Evolutionary conservation across 2,329 filamentous ascomycete genomes (phyloP).

Genomic region (Alternaria triticina): DNA sequence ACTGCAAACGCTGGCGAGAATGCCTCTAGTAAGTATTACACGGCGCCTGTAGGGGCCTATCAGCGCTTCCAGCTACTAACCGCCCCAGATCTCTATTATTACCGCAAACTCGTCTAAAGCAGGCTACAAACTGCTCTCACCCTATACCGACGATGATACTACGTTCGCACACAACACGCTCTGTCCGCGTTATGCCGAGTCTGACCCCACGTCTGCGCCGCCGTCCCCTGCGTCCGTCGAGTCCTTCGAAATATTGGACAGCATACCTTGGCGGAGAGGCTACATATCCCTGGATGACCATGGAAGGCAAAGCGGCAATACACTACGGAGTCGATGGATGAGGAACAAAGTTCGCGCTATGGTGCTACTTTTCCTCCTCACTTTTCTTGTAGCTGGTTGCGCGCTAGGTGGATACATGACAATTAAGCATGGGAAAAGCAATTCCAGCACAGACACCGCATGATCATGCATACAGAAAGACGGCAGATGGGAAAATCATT

Average conservation of each 20-base stretch:
- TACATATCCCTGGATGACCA: constrained; percentile 24
- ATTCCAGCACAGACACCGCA: not conserved
- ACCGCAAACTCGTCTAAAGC: constrained; percentile 21
- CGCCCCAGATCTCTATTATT: constrained; percentile 24
- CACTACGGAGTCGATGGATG: constrained; percentile 22
- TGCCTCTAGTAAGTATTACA: constrained; percentile 34
- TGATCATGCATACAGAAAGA: not conserved
- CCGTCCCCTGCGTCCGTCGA: constrained; percentile 45
- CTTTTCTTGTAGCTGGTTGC: constrained; percentile 28
- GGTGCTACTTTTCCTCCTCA: constrained; percentile 25
- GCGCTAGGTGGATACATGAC: constrained; percentile 26
- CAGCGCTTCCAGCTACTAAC: constrained; percentile 22
- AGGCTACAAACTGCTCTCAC: constrained; percentile 34
- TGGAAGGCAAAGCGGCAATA: not conserved
- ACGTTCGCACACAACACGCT: constrained; percentile 34
- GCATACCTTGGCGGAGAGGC: constrained; percentile 40
- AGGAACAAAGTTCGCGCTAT: constrained; percentile 28
- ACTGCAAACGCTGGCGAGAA: constrained; percentile 16
- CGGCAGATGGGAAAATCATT: not conserved
- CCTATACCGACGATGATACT: constrained; percentile 36
- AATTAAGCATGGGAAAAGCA: constrained; percentile 21
- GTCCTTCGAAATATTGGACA: constrained; percentile 44
- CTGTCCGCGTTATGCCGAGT: constrained; percentile 42
- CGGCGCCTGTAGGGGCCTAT: constrained; percentile 25
- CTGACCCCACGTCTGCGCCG: constrained; percentile 38